A percentile compares a stretch with the other conserved stretches of the same genome.
Conservation (phyloP, 2,329 filamentous ascomycete species). For the Dissoconium aciculare region DNA sequence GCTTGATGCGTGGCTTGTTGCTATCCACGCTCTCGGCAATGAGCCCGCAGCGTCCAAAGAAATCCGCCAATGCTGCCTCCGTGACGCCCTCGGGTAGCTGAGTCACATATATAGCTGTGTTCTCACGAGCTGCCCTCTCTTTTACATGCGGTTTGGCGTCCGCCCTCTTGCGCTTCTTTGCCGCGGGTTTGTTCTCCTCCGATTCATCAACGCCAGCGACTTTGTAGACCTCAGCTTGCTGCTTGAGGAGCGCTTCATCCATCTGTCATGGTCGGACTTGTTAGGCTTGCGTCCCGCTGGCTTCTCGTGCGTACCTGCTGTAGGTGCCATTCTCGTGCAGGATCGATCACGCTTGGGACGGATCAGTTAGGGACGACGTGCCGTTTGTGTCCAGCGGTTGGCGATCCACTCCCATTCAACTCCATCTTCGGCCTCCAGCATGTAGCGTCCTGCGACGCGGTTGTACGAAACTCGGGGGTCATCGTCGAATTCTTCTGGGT, state of each 20-base stretch:
- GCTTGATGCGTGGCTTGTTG: conserved; percentile 75
- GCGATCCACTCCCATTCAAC: conserved; percentile 73
- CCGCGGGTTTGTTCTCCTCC: conserved; percentile 21
- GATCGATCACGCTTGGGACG: background rate
- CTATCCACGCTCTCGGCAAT: conserved; percentile 91
- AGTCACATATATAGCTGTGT: conserved; percentile 86
- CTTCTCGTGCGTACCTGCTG: conserved; percentile 3
- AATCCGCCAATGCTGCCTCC: conserved; percentile 61
- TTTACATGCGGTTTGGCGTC: conserved; percentile 33
- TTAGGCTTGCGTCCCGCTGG: conserved; percentile 19
- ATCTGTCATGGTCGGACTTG: conserved; percentile 27
- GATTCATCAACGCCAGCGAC: conserved; percentile 45
- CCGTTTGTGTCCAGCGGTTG: conserved; percentile 60
- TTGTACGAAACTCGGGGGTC: conserved; percentile 80
- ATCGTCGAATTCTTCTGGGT: conserved; percentile 53
- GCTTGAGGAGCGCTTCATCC: conserved; percentile 44
- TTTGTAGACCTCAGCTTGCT: conserved; percentile 47
- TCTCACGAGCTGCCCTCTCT: conserved; percentile 38
- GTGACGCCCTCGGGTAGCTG: conserved; percentile 69
- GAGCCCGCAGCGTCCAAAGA: conserved; percentile 80
- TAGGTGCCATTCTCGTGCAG: too few relatives aligned
- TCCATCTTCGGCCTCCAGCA: conserved; percentile 72
- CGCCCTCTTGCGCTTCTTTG: conserved; percentile 29
- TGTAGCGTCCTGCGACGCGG: conserved; percentile 58
- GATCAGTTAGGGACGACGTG: conserved; percentile 20